Evolutionary conservation across 2,329 filamentous ascomycete species (phyloP).

Genomic region (Leptographium lundbergii): DNA sequence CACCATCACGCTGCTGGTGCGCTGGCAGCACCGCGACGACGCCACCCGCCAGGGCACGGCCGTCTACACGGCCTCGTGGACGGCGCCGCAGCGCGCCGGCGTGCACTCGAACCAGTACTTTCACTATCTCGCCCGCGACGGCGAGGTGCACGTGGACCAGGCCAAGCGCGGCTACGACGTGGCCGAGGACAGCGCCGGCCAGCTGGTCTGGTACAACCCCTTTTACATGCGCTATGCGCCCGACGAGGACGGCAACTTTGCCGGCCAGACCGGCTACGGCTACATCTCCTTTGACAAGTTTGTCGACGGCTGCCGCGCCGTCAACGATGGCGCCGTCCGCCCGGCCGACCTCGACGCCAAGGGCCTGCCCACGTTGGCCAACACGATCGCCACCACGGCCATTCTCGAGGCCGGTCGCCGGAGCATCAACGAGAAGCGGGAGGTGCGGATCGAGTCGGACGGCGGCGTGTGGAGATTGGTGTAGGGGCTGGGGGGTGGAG

Average conservation of each 20-base stretch:
- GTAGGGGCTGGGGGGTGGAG: constrained; percentile 13
- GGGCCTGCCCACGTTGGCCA: constrained; percentile 71
- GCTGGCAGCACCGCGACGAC: constrained; percentile 67
- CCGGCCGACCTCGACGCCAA: constrained; percentile 68
- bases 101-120: constrained; percentile 98
- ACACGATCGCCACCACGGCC: constrained; percentile 83
- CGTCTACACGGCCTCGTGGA: constrained; percentile 92
- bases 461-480: constrained; percentile 56
- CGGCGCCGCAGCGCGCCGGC: constrained; percentile 79
- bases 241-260: constrained; percentile 90
- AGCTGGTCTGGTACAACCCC: constrained; percentile 80
- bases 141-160: constrained; percentile 83
- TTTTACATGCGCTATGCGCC: constrained; percentile 94
- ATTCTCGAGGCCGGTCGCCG: constrained; percentile 78
- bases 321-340: constrained; percentile 62
- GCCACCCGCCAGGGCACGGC: constrained; percentile 63
- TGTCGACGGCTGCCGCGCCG: constrained; percentile 67
- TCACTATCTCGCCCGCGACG: constrained; percentile 76
- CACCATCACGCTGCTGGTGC: constrained; percentile 81
- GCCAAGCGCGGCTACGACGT: constrained; percentile 87
- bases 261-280: constrained; percentile 80
- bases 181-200: constrained; percentile 61
- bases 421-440: constrained; percentile 71
- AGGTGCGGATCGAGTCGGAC: constrained; percentile 59
- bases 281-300: constrained; percentile 96